Evolutionary conservation across 306 rosid genomes (phyloP), one percentile per base, ranked within the genome.

Genomic region (Trifolium subterraneum): DNA sequence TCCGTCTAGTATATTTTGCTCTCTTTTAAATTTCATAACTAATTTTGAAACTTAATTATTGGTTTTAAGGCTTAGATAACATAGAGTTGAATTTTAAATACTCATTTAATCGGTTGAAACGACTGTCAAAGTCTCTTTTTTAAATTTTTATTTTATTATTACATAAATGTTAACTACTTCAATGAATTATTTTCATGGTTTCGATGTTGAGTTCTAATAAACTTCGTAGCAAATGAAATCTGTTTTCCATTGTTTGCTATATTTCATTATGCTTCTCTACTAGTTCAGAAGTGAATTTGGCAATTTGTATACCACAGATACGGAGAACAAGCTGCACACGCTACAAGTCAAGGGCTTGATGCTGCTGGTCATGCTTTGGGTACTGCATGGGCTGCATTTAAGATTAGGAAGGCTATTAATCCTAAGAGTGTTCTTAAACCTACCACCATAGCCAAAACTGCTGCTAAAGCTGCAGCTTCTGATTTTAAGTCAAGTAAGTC

Each of bases 281-380:
- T 41, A 27, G 54, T 38, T 71, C 65, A 29, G 75, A 75, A 61
- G 31, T 73, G 36, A 51, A 68, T 59, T 73, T 50, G 45, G 71
- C 73, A 66, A 63, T 83, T 48, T 73, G 50, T 83, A 52, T 73
- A 22, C 64, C 83, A 83, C 88, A 94, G 98, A 81, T 88, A 91
- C 50, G 98, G 98, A 78, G 96, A 91, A 73, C 69, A 90, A 83
- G 98, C 98, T 51, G 89, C 91, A 14, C 79, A 87, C 78, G 95
- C 98, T 51, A 82, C 97, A 29, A 83, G 27, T 16, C 95, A 91
- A 74, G 95, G 97, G 64, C 91, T 94, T 70, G 82, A 56, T 74
- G 98, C 98, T 64, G 97, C 98, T 29, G 97, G 96, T 68, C 97
- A 94, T 72, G 96, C 95, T 11, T 12, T 94, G 5, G 95, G 98